Base-by-base conservation (phyloP, 257 asterid genomes). In the Plantago elongata region DNA sequence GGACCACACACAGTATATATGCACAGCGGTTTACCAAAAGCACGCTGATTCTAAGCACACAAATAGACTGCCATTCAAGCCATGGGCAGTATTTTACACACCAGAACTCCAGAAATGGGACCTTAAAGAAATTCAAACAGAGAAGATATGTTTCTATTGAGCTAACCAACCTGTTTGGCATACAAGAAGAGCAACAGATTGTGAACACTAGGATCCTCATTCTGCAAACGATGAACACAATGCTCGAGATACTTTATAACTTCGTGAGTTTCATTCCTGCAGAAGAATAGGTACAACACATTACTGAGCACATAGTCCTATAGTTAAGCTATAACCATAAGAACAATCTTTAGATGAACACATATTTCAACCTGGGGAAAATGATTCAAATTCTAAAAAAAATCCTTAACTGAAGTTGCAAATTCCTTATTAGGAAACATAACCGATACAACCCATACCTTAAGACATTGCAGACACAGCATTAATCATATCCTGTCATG, bases 251-350 rank as follows among this genome's bases (percentile, higher is more conserved):
- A 93, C 75, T 93, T 93, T 68, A 93, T 89, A 59, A 93, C 97
- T 79, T 93, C 97, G 71, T 93, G 95, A 46, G 97, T 85, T 88
- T 93, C 97, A 71, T 93, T 93, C 94, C 99, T 93, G 94, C 73
- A 73, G 49, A 69, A 34, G 43, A 40, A 57, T 42, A 5, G n/a
- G 29, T 22, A 46, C 8, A 48, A 67, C 29, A 27, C 9, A 52
- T 34, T 34, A 54, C 11, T 54, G 59, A 18, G 9, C 29, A 54
- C 43, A 37, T 37, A 52, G 27, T 11, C 13, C 9, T 9, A 52
- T 68, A 58, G 62, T 30, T 60, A 66, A 48, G 45, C 29, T 58
- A 48, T 47, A 50, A 40, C 57, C 46, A 38, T 43, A 40, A 69
- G 37, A 56, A 13, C 65, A 60, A 57, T 51, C 17, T 51, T 34